These are phyloP conservation scores for Annulohypoxylon maeteangense DNA, from an alignment of 495 filamentous ascomycete genomes.

Conservation along the genomic window DNA sequence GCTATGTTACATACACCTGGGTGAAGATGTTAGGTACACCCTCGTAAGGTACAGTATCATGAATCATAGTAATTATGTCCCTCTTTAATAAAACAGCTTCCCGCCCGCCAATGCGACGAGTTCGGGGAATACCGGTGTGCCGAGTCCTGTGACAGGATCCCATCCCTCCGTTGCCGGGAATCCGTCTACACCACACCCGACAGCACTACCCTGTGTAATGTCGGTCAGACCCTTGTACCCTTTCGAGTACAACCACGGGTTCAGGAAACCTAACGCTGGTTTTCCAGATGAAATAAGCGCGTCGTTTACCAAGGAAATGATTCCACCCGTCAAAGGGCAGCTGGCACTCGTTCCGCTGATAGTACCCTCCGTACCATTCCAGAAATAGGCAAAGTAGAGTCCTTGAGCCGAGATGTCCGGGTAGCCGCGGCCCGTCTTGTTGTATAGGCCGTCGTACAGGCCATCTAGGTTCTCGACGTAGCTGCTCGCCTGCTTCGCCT, in stretches of 20 bases:
- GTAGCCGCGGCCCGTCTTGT: constrained; percentile 72
- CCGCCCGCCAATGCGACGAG: constrained; percentile 35
- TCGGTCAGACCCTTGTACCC: constrained; percentile 69
- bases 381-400: constrained; percentile 51
- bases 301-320: constrained; percentile 75
- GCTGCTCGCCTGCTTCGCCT: constrained; percentile 62
- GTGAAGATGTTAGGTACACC: constrained; percentile 7
- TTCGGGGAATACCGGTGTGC: constrained; percentile 50
- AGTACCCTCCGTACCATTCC: constrained; percentile 50
- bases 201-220: constrained; percentile 67
- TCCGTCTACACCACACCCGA: constrained; percentile 66
- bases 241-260: constrained; percentile 75
- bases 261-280: constrained; percentile 74
- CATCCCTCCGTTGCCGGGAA: constrained; percentile 55
- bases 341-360: constrained; percentile 73
- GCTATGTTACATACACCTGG: neutral
- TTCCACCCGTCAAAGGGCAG: constrained; percentile 69
- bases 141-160: constrained; percentile 61
- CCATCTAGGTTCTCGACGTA: constrained; percentile 65
- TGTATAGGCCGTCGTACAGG: constrained; percentile 52
- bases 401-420: constrained; percentile 77
- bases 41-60: neutral
- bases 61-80: neutral
- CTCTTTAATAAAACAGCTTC: constrained; percentile 22
- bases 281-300: constrained; percentile 66